These are phyloP conservation scores for Talaromyces atroroseus DNA, from an alignment of 2,329 filamentous ascomycete genomes.

Conservation along the genomic window DNA sequence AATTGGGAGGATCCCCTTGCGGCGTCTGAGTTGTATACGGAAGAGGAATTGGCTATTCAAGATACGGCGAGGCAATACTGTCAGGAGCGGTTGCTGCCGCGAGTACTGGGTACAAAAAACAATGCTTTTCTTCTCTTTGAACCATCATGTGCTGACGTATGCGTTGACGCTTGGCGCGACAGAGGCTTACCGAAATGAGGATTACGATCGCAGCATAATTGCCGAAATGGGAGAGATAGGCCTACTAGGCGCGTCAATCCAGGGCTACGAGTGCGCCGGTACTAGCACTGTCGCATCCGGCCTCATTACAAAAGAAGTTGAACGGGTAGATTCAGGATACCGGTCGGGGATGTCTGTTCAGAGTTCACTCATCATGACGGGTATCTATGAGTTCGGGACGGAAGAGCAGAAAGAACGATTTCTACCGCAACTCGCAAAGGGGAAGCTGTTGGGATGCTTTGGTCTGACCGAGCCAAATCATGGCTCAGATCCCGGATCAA, in stretches of 20 bases:
- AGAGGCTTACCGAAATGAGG: constrained; percentile 83
- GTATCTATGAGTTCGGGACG: constrained; percentile 82
- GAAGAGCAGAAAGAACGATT: constrained; percentile 81
- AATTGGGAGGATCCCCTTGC: constrained; percentile 89
- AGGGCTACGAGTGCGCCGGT: constrained; percentile 84
- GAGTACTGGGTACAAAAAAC: constrained; percentile 70
- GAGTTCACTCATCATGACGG: constrained; percentile 88
- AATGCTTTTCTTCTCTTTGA: not conserved
- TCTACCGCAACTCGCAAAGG: constrained; percentile 73
- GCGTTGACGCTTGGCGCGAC: not conserved
- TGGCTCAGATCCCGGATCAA: constrained; percentile 82
- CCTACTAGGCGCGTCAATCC: constrained; percentile 77
- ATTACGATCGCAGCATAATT: constrained; percentile 80
- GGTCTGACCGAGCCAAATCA: constrained; percentile 91
- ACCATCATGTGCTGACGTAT: not conserved
- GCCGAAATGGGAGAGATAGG: constrained; percentile 90
- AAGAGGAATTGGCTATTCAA: constrained; percentile 83
- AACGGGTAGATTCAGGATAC: constrained; percentile 87
- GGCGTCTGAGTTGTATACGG: constrained; percentile 69
- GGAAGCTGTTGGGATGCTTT: constrained; percentile 77
- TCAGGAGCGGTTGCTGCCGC: constrained; percentile 78
- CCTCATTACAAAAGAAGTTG: constrained; percentile 82
- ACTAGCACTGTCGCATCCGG: constrained; percentile 84
- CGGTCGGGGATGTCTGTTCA: constrained; percentile 91
- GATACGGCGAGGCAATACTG: constrained; percentile 92